Base-by-base conservation (phyloP, 2,329 filamentous ascomycete species). In the Aspergillaceae sp. region DNA sequence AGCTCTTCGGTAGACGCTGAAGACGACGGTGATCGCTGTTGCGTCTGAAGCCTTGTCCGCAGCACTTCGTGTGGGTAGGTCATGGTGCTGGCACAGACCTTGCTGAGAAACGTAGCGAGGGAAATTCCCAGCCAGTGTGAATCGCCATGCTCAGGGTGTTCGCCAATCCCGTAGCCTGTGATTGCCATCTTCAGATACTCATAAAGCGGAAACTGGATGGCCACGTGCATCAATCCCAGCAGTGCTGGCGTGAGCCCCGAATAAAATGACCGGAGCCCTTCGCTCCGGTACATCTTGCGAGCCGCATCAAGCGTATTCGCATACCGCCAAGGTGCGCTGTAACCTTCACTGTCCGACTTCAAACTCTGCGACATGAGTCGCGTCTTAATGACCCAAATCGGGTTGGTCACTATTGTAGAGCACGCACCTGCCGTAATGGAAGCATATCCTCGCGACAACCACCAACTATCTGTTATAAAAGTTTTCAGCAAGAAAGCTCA, bases 321-420 rank as follows among this genome's bases (percentile, higher is more conserved):
- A 68, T 98, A 98, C 63, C 96, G 86, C 88, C 90, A 97, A 66
- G 73, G 61, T 62, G 73, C 62, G 68, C 73, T 65, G 62, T 68
- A 62, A 66, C 73, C 62, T 65, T 76, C 62, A 60, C 70, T 74
- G 30, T 69, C 75, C 53, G 77, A 73, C 50, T 71, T 74, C 34
- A 74, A 66, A 54, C 79, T 82, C 71, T 97, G 92, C 34, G 92
- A 95, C 92, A 97, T 97, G 57, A 98, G 79, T 55, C 92, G 79
- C 42, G 92, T 98, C 71, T 98, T 98, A 72, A 98, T 95, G 34
- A 98, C 92, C 92, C 92, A 98, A 50, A 98, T 98, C 1, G 92
- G 92, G 66, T 97, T 98, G 27, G 92, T 98, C 51, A 84, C 86
- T 52, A 97, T 77, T 3, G 92, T 98, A 55, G 90, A 96, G 71